Conservation (phyloP, 768 basidiomycete genomes). For the Phylloporus arenicola region DNA sequence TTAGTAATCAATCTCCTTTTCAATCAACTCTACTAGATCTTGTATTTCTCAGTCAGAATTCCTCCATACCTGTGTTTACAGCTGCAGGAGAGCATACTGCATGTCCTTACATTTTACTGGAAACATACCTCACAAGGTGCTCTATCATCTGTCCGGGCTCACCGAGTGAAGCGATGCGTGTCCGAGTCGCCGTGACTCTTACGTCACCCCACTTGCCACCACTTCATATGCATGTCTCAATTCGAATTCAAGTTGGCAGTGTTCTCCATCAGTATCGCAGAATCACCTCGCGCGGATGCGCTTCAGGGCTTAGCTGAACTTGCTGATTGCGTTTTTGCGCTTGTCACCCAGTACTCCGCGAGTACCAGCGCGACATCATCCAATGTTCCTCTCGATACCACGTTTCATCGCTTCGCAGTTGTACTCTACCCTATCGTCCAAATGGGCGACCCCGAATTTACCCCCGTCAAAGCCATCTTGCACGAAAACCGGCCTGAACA, state of each 20-base stretch:
- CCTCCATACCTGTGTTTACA: too few species aligned
- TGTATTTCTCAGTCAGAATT: too few species aligned
- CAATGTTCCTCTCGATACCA: neutral
- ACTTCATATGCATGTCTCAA: neutral
- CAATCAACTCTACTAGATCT: too few species aligned
- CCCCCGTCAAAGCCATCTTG: slow-evolving; percentile 13
- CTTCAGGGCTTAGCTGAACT: slow-evolving; percentile 16
- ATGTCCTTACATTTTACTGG: too few species aligned
- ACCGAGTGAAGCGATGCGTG: too few species aligned
- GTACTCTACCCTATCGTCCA: neutral
- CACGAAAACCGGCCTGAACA: slow-evolving; percentile 5
- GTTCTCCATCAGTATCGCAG: neutral
- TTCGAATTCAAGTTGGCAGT: neutral
- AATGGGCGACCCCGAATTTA: slow-evolving; percentile 4
- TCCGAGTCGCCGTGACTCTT: too few species aligned
- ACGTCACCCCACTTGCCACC: neutral
- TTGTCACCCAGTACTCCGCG: slow-evolving; percentile 1
- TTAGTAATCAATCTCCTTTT: too few species aligned
- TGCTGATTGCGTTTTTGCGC: slow-evolving; percentile 16
- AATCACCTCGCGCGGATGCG: neutral
- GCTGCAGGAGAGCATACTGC: too few species aligned
- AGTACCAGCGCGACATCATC: neutral
- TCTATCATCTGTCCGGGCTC: too few species aligned
- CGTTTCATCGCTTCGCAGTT: neutral
- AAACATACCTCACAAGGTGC: too few species aligned